Base-by-base conservation (phyloP, 306 rosid genomes). In the Pyrus bretschneideri region DNA sequence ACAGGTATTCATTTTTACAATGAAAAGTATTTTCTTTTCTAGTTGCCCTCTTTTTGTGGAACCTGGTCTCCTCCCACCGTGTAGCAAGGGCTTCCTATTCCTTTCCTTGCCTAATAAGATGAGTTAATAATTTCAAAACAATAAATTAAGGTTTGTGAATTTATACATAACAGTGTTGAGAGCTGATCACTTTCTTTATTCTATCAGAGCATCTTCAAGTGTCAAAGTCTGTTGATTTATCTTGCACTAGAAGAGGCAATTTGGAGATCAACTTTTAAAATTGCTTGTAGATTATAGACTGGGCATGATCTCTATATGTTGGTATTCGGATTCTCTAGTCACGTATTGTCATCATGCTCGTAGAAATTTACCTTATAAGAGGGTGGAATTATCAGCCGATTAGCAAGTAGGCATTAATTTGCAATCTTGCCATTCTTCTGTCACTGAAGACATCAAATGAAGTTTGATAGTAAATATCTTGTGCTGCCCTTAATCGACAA, bases 1-100 rank as follows among this genome's bases (percentile, higher is more conserved):
- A 23, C 99, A 95, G 97, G 99, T 90, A 85, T 63, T 70, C 49
- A 76, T 73, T 80, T 15, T 79, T 21, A 61, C 55, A 63, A 9
- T 62, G 23, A 49, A 31, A 58, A 59, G 58, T 46, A n/a, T 44
- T 66, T 54, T 25, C 44, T 70, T 61, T 68, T 29, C 49, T 9
- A 29, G 38, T 18, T 30, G 45, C 30, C 17, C 11, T 21, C 6
- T 55, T 22, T 31, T 4, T 44, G 66, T 14, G 52, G n/a, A 6
- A 11, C 45, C 9, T 27, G 61, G 46, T 65, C 69, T 31, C 17
- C 25, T 19, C 21, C 25, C 59, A 60, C 30, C 1, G 10, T 25
- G 19, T 6, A 21, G 30, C 45, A 11, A 33, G 45, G 69, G 60
- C 23, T 49, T 25, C 68, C 42, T 60, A 11, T 23, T 68, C 38